Conservation (phyloP, 345 rosid genomes). For the Salix koriyanagi region DNA sequence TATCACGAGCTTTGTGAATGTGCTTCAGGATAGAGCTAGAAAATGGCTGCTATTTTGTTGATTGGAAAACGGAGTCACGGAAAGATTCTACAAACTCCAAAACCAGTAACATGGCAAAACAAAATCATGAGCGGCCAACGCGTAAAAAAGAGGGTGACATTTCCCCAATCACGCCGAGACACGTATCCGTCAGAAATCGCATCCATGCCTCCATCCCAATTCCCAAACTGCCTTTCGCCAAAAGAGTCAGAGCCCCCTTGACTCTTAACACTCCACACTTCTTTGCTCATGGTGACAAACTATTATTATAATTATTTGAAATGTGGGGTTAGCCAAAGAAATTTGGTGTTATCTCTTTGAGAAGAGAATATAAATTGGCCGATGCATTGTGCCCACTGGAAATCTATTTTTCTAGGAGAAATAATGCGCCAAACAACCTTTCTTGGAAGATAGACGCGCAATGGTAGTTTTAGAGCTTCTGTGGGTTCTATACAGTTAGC, state of each 20-base stretch:
- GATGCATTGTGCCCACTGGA: background rate
- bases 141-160: background rate
- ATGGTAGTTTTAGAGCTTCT: background rate
- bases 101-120: background rate
- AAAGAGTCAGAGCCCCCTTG: background rate
- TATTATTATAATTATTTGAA: background rate
- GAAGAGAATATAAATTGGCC: background rate
- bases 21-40: background rate
- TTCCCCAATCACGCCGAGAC: background rate
- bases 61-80: slow-evolving; percentile 10
- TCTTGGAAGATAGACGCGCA: background rate
- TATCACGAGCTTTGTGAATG: slow-evolving; percentile 14
- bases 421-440: background rate
- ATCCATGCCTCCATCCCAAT: background rate
- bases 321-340: background rate
- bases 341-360: background rate
- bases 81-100: slow-evolving; percentile 13
- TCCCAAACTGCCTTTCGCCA: background rate
- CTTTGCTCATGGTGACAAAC: background rate
- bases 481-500: background rate
- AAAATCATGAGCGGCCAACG: slow-evolving; percentile 11
- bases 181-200: background rate
- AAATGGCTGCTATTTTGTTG: background rate
- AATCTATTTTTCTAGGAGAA: background rate
- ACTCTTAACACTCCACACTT: background rate